A percentile compares a stretch with the other conserved stretches of the same genome.
These are phyloP conservation scores for Paxillus ammoniavirescens DNA, from an alignment of 768 basidiomycete genomes.

Conservation along the genomic window DNA sequence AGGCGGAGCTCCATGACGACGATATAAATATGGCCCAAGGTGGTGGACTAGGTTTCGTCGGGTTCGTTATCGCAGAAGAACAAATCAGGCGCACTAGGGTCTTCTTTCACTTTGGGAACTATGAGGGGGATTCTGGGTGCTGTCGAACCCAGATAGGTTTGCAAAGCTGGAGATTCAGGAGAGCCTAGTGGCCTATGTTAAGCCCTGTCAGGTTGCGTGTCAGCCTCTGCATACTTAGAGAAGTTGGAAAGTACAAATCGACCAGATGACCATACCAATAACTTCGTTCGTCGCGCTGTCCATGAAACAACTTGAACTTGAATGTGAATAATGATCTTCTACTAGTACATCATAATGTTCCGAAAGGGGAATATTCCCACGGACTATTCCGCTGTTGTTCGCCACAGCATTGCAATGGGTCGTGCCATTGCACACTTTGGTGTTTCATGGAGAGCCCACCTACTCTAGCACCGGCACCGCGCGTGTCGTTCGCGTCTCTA, in stretches of 20 bases:
- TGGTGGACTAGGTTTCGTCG: neutral
- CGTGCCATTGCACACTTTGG: conserved; percentile 2
- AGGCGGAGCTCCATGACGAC: conserved; percentile 16
- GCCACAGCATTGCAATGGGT: conserved; percentile 20
- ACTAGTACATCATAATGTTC: neutral
- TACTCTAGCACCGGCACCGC: conserved; percentile 25
- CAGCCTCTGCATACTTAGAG: conserved; percentile 21
- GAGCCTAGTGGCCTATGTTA: conserved; percentile 15
- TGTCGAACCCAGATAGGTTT: conserved; percentile 26
- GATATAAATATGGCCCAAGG: conserved; percentile 9
- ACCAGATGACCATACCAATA: conserved; percentile 14
- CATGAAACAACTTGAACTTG: neutral
- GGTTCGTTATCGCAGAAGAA: conserved; percentile 14
- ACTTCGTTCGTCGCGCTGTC: neutral
- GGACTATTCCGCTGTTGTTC: conserved; percentile 9
- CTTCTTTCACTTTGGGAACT: conserved; percentile 14
- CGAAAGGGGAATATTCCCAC: conserved; percentile 21
- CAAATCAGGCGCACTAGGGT: conserved; percentile 8
- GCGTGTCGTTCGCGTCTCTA: conserved; percentile 70
- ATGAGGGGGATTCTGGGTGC: conserved; percentile 19
- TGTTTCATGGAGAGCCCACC: conserved; percentile 23
- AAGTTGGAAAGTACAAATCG: conserved; percentile 22
- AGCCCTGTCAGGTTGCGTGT: conserved; percentile 21
- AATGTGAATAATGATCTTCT: neutral
- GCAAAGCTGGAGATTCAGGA: conserved; percentile 5